Evolutionary conservation across 2,329 filamentous ascomycete species (phyloP), one percentile per base, ranked within the genome.

Genomic region (Zymoseptoria pseudotritici): DNA sequence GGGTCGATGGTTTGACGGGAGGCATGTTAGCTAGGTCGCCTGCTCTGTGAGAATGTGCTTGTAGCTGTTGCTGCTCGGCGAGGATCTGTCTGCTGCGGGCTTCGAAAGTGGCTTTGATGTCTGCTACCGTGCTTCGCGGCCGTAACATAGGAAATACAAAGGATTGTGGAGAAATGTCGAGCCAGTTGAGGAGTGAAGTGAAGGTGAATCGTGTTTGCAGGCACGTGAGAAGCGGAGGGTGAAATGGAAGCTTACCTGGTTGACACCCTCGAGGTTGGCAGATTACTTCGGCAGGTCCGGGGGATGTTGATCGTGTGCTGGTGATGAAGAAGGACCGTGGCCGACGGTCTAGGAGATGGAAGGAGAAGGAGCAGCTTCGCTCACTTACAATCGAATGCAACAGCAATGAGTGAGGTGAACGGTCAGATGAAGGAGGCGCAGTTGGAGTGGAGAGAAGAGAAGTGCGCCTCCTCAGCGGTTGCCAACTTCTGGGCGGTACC

Each of bases 21-120:
- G 61, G 52, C 61, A 63, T 63, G 55, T 63, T 58, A 63, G 61
- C 60, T 51, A 55, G 53, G 53, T 49, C 53, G 53, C 42, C 49
- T 24, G 54, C 42, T 20, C 24, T 42, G 3, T 46, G 59, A 20
- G 52, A 24, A 29, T 19, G 52, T 19, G 22, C 20, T 24, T 52
- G 50, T 4, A 52, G 17, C 29, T 22, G 22, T 22, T 53, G 52
- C 22, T 53, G 52, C 52, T 22, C 52, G 52, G 52, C 52, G 20
- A 24, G 20, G 50, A 29, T n/a, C 36, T 46, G 36, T 46, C 36
- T 46, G 20, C 13, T 52, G 49, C 58, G 58, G n/a, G n/a, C 49
- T 53, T 59, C 54, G 13, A 56, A 59, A 3, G 54, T 24, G 19
- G n/a, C 50, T 24, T 26, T 58, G 57, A 58, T 55, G 31, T 58